These are phyloP conservation scores for Ormosia semicastrata DNA, from an alignment of 306 rosid species.

Conservation along the genomic window DNA sequence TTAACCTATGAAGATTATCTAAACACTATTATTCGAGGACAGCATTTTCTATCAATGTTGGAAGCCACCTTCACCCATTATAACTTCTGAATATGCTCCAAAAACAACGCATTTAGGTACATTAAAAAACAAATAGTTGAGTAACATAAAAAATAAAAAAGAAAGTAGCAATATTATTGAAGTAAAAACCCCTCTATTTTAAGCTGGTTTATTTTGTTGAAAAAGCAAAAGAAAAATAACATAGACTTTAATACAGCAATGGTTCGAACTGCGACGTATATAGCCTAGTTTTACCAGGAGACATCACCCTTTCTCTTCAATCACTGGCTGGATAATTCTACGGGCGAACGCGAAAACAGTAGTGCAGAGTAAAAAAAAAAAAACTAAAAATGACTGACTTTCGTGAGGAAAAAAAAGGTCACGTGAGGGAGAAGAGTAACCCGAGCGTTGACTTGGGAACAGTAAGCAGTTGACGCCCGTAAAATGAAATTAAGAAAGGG, in stretches of 20 bases:
- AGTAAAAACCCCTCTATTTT: neutral
- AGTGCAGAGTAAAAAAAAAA: neutral
- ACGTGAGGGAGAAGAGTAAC: slow-evolving; percentile 33
- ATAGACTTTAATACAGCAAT: neutral
- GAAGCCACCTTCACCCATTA: too few relatives aligned
- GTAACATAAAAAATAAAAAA: too few relatives aligned
- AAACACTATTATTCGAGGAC: too few relatives aligned
- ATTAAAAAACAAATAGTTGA: too few relatives aligned
- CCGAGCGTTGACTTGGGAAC: slow-evolving; percentile 40
- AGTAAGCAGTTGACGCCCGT: slow-evolving; percentile 34
- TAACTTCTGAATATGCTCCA: too few relatives aligned
- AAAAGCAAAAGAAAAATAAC: neutral
- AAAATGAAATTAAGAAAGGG: slow-evolving; percentile 17
- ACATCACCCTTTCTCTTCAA: neutral
- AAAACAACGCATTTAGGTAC: too few relatives aligned
- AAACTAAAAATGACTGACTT: neutral
- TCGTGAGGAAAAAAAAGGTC: neutral
- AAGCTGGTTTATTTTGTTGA: neutral
- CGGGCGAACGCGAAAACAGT: neutral
- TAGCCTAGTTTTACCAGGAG: too few relatives aligned
- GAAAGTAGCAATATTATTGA: too few relatives aligned
- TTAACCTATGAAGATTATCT: too few relatives aligned
- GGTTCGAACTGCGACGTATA: too few relatives aligned
- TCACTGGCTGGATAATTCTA: neutral
- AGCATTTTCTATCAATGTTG: too few relatives aligned